phyloP scores from a whole-genome alignment of 2,329 filamentous ascomycete species.

The Fusarium dimerum region DNA sequence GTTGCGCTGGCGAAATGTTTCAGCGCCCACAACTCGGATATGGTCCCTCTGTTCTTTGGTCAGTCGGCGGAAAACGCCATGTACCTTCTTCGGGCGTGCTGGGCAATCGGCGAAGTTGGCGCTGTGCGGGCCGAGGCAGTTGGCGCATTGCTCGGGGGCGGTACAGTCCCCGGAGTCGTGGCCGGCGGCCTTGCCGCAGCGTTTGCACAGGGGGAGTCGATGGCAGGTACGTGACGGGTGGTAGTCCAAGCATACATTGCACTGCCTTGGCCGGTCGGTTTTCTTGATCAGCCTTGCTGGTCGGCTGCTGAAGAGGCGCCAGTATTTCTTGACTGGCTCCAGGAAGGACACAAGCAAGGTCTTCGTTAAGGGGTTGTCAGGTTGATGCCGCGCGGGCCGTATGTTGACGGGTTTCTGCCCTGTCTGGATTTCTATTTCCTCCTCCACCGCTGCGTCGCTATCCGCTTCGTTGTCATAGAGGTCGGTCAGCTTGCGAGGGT shows the following conservation, averaged over 20 bases:
- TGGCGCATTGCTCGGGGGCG: constrained; percentile 5
- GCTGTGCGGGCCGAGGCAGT: constrained; percentile 1
- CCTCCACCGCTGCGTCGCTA: constrained; percentile 1
- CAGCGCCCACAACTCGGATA: not conserved
- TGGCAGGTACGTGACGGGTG: not conserved
- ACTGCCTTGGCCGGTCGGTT: constrained; percentile 4
- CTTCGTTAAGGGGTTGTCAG: constrained; percentile 9
- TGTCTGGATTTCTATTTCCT: constrained; percentile 8
- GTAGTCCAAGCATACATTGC: constrained; percentile 8
- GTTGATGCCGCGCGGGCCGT: not conserved
- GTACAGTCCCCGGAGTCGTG: constrained; percentile 4
- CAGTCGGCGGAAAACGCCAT: not conserved
- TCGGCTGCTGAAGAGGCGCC: constrained; percentile 8
- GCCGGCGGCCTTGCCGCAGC: constrained; percentile 9
- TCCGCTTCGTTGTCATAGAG: constrained; percentile 7
- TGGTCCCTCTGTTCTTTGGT: not conserved
- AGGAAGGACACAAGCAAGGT: constrained; percentile 15
- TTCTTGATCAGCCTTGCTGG: constrained; percentile 9
- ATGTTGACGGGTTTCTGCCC: constrained; percentile 4
- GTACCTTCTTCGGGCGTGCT: constrained; percentile 3
- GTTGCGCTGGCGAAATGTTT: constrained; percentile 2
- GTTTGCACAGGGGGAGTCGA: constrained; percentile 3
- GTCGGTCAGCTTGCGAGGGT: constrained; percentile 10
- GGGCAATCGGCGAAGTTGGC: constrained; percentile 1
- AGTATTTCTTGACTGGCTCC: constrained; percentile 13